A percentile compares a stretch with the other conserved stretches of the same genome.
phyloP scores from a whole-genome alignment of 169 alveolate genomes.

The Babesia sp. region DNA sequence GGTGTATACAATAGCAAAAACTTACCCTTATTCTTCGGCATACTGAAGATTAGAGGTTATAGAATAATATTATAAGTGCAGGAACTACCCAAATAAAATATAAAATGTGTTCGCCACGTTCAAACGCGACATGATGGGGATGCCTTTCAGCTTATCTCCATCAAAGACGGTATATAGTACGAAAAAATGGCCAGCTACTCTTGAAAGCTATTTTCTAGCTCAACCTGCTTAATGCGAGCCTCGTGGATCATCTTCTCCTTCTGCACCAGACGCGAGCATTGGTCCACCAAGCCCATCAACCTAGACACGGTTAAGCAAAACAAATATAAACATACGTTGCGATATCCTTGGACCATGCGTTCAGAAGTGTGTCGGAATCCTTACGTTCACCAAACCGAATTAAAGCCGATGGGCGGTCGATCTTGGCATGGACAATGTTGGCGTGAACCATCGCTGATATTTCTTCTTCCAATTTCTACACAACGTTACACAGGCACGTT shows the following conservation, averaged over 20 bases:
- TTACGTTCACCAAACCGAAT: constrained; percentile 68
- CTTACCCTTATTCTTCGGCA: constrained; percentile 87
- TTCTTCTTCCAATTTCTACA: constrained; percentile 63
- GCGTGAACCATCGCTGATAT: constrained; percentile 70
- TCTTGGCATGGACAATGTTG: constrained; percentile 67
- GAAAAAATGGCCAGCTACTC: not conserved
- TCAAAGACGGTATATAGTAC: not conserved
- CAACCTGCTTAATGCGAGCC: constrained; percentile 59
- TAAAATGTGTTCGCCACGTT: not conserved
- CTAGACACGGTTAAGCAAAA: constrained; percentile 1
- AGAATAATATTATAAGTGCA: not conserved
- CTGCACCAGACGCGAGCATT: constrained; percentile 64
- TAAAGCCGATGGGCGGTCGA: constrained; percentile 72
- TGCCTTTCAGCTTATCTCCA: not conserved
- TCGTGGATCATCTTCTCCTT: constrained; percentile 74
- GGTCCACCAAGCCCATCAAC: constrained; percentile 66
- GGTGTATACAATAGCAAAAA: not conserved
- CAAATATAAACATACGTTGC: constrained; percentile 36
- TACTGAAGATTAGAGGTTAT: constrained; percentile 35
- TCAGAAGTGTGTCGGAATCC: constrained; percentile 66
- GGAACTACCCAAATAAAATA: not conserved
- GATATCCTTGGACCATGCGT: constrained; percentile 68
- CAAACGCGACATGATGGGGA: constrained; percentile 16
- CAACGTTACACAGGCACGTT: not conserved
- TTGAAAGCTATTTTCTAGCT: constrained; percentile 43